Base-by-base conservation (phyloP, 2,329 filamentous ascomycete genomes). In the Mycosphaerella sp. region DNA sequence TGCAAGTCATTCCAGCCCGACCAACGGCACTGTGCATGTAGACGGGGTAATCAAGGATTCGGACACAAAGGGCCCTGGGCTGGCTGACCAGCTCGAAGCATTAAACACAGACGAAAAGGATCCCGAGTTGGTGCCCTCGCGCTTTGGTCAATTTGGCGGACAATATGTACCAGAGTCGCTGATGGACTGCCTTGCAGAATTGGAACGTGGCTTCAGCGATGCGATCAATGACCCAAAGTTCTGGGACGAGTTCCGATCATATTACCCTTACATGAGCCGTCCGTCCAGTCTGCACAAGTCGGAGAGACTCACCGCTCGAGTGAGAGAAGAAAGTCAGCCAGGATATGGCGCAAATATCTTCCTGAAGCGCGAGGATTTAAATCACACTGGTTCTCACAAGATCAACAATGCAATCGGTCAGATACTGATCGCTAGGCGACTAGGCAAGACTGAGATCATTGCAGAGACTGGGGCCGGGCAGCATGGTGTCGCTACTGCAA, bases 351-450 rank as follows among this genome's bases (percentile, higher is more conserved):
- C 93, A 43, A 95, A 89, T 66, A 95, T 98, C 74, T 98, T 91
- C 85, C 75, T 98, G 61, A 98, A 98, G 80, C 83, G 93, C 63
- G 93, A 98, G 73, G 93, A 98, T 68, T 76, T 97, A 50, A 97
- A 97, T 73, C 93, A 98, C 70, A 97, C 93, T 7, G 93, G 93
- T 60, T 94, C 87, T 57, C 93, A 98, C 79, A 98, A 98, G 80
- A 97, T 98, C 77, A 98, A 98, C 77, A 98, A 98, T 65, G 93
- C 93, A 0, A 76, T 98, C 7, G 93, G 93, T 2, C 93, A 98
- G 71, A 83, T 96, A 43, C 79, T 98, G 12, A 75, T 98, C 35
- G 93, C 93, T 1, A 80, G 80, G 62, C 79, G 89, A 56, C 73
- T 98, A 43, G 93, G 93, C 44, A 98, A 98, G 80, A 96, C 85